These are phyloP conservation scores for Coniophora puteana DNA, from an alignment of 1,284 basidiomycete genomes.

Conservation along the genomic window DNA sequence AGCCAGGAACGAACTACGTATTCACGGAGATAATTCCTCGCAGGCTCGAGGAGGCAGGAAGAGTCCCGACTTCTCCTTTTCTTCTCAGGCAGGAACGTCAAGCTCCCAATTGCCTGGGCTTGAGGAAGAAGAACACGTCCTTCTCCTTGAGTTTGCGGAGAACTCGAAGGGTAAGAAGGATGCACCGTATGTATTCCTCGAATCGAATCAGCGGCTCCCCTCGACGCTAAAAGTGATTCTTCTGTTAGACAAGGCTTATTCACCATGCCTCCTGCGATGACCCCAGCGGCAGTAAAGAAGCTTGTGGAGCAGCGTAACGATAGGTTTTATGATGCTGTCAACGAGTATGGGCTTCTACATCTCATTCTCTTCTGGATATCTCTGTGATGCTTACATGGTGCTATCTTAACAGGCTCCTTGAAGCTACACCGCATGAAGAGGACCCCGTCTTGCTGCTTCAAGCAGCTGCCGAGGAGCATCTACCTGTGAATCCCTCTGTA, in stretches of 20 bases:
- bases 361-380: not conserved
- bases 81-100: constrained; percentile 9
- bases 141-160: constrained; percentile 74
- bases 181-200: constrained; percentile 21
- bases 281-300: constrained; percentile 60
- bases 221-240: no score
- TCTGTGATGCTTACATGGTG: constrained; percentile 4
- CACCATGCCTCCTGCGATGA: constrained; percentile 44
- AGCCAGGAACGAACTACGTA: constrained; percentile 58
- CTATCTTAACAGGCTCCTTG: constrained; percentile 58
- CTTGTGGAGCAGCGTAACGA: constrained; percentile 72
- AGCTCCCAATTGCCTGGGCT: constrained; percentile 18
- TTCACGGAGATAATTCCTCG: constrained; percentile 42
- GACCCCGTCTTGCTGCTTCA: constrained; percentile 64
- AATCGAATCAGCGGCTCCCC: no score
- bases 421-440: constrained; percentile 47
- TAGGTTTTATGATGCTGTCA: constrained; percentile 63
- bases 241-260: not conserved
- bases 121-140: constrained; percentile 56
- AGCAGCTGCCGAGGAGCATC: constrained; percentile 62
- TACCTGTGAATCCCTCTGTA: constrained; percentile 61
- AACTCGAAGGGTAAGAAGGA: constrained; percentile 42
- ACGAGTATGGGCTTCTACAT: constrained; percentile 49
- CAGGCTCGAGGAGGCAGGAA: constrained; percentile 17
- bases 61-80: constrained; percentile 39